Evolutionary conservation across 1,284 basidiomycete genomes (phyloP).

Genomic region (Neotropicomus parvogracilis): DNA sequence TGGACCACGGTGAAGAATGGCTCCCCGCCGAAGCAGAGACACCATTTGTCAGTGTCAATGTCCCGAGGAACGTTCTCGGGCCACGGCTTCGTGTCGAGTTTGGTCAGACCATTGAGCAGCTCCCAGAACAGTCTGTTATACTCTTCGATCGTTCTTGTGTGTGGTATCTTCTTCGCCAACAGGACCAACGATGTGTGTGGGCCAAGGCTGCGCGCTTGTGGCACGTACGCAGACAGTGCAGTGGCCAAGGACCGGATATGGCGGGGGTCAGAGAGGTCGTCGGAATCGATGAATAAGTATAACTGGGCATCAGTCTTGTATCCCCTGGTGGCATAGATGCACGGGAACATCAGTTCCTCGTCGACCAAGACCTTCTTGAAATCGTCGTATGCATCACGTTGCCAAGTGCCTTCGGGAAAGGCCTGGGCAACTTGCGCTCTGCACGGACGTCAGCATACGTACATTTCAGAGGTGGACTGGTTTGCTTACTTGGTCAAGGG

Average conservation of each 20-base stretch:
- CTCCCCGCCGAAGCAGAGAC: not conserved
- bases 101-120: not conserved
- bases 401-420: not conserved
- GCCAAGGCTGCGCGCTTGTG: not conserved
- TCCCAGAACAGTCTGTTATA: not conserved
- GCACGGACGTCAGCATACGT: not conserved
- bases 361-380: not conserved
- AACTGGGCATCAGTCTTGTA: not conserved
- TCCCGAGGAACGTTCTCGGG: not conserved
- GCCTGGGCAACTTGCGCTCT: not conserved
- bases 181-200: not conserved
- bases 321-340: not conserved
- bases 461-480: not conserved
- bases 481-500: not conserved
- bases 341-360: not conserved
- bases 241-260: not conserved
- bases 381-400: not conserved
- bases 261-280: not conserved
- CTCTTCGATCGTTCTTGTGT: not conserved
- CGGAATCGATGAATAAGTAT: not conserved
- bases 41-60: slow-evolving; percentile 1
- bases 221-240: not conserved
- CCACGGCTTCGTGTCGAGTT: not conserved
- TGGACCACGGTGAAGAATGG: not conserved
- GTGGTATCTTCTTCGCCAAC: slow-evolving; percentile 1